Base-by-base conservation (phyloP, 768 basidiomycete species). In the Panaeolus papilionaceus region DNA sequence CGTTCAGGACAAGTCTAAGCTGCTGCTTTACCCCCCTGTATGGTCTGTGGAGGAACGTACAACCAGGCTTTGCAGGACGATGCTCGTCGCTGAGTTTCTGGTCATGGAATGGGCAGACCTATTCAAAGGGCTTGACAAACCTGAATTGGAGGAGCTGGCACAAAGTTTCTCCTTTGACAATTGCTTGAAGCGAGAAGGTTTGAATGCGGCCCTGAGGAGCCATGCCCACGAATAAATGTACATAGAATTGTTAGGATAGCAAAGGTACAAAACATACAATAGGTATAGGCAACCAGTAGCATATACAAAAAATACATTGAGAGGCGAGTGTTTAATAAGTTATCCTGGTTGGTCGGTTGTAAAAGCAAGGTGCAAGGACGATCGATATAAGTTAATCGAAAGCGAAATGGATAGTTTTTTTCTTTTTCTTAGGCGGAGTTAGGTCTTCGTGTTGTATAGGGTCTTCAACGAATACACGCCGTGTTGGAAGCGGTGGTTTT, bases 81-180 rank as follows among this genome's bases (percentile, higher is more conserved):
- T 92, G 47, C 80, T 94, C 4, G 78, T 94, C 2, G 84, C 87
- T 9, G 93, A 92, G 76, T 92, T 87, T 75, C 79, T 93, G 71
- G 85, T 91, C 44, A 82, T 82, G 72, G 91, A 91, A 75, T 92
- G 90, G 89, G 90, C 90, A 18, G 88, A 89, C 51, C 83, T 87
- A 71, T 90, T 92, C 75, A 75, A 78, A 4, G 88, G 89, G 0
- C 84, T 85, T 80, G 84, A 80, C 38, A 79, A 86, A 71, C 80
- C 73, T 64, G 85, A 92, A 77, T 75, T 95, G 64, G 92, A 95
- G 72, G 85, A 83, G 68, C 82, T 95, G 40, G 92, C 93, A 6
- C 81, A 84, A 73, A 91, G 91, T 75, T 94, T 95, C 80, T 79
- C 82, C 70, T 91, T 90, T 72, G 89, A 88, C 63, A 85, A 89